Evolutionary conservation across 495 filamentous ascomycete genomes (phyloP).

Genomic region (Penicillium longicatenatum): DNA sequence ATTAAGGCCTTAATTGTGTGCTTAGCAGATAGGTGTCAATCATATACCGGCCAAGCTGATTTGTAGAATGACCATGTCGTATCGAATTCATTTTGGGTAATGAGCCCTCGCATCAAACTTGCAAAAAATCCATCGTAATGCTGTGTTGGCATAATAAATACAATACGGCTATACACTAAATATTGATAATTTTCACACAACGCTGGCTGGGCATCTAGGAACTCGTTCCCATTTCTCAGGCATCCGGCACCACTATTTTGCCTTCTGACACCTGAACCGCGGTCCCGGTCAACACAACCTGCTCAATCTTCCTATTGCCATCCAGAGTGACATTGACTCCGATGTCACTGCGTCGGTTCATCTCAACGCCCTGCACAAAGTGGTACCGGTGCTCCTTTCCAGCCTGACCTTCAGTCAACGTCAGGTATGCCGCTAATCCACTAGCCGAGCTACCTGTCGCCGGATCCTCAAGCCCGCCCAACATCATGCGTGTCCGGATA

Average conservation of each 20-base stretch:
- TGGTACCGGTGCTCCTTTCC: conserved; percentile 42
- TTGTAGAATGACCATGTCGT: too few relatives aligned
- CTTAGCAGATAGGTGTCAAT: too few relatives aligned
- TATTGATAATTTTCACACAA: too few relatives aligned
- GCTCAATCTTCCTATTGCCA: conserved; percentile 39
- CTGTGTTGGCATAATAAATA: too few relatives aligned
- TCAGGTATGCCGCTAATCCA: conserved; percentile 59
- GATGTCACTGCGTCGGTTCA: conserved; percentile 69
- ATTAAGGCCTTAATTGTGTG: too few relatives aligned
- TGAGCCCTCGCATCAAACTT: too few relatives aligned
- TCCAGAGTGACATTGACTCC: conserved; percentile 44
- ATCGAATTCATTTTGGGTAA: too few relatives aligned
- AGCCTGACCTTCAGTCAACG: conserved; percentile 40
- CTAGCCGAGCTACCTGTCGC: conserved; percentile 70
- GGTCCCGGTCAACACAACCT: conserved; percentile 55
- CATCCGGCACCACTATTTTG: conserved; percentile 31
- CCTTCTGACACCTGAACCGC: conserved; percentile 63
- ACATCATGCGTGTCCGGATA: conserved; percentile 52
- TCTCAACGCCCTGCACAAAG: conserved; percentile 77
- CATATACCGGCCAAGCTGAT: too few relatives aligned
- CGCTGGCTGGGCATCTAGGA: too few relatives aligned
- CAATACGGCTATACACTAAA: too few relatives aligned
- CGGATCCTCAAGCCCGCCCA: conserved; percentile 62
- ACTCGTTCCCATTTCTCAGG: not conserved
- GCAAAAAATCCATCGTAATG: too few relatives aligned